Evolutionary conservation across 2,329 filamentous ascomycete genomes (phyloP).

Genomic region (Chaetomium sp.): DNA sequence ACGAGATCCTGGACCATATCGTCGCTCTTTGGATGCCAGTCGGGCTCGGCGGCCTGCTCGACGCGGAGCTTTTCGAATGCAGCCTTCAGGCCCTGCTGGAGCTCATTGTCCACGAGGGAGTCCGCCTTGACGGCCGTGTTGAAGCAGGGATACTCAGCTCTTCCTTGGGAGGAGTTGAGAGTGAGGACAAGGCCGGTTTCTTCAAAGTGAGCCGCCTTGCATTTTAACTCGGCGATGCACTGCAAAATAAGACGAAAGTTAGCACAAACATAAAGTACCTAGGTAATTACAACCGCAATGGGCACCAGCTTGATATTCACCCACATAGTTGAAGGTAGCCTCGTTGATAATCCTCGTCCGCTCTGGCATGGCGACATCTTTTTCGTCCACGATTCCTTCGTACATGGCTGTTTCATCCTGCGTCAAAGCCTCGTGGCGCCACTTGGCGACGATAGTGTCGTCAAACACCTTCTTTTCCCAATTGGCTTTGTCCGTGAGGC

Average conservation of each 20-base stretch:
- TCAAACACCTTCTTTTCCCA: slow-evolving; percentile 44
- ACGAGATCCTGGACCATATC: slow-evolving; percentile 59
- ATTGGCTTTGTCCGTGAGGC: slow-evolving; percentile 43
- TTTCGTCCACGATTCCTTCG: not conserved
- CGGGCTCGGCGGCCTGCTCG: slow-evolving; percentile 45
- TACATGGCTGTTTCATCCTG: slow-evolving; percentile 32
- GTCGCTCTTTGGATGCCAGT: slow-evolving; percentile 60
- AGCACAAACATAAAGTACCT: not conserved
- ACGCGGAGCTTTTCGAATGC: slow-evolving; percentile 49
- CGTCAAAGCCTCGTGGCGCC: slow-evolving; percentile 39
- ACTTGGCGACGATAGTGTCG: slow-evolving; percentile 40
- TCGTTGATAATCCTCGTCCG: slow-evolving; percentile 28
- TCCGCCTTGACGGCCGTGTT: slow-evolving; percentile 57
- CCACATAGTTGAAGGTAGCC: slow-evolving; percentile 34
- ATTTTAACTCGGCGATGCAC: slow-evolving; percentile 51
- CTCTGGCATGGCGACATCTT: not conserved
- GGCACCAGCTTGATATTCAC: not conserved
- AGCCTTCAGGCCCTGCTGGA: slow-evolving; percentile 41
- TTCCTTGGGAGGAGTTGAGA: slow-evolving; percentile 42
- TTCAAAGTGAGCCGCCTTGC: slow-evolving; percentile 52
- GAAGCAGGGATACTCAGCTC: not conserved
- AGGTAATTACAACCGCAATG: no score
- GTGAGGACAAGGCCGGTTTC: slow-evolving; percentile 46
- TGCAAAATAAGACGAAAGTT: slow-evolving; percentile 10
- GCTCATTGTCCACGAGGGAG: slow-evolving; percentile 41